These are phyloP conservation scores for Sphagnum magellanicum DNA, from an alignment of 228 moss, liverwort and hornwort genomes.

Conservation along the genomic window DNA sequence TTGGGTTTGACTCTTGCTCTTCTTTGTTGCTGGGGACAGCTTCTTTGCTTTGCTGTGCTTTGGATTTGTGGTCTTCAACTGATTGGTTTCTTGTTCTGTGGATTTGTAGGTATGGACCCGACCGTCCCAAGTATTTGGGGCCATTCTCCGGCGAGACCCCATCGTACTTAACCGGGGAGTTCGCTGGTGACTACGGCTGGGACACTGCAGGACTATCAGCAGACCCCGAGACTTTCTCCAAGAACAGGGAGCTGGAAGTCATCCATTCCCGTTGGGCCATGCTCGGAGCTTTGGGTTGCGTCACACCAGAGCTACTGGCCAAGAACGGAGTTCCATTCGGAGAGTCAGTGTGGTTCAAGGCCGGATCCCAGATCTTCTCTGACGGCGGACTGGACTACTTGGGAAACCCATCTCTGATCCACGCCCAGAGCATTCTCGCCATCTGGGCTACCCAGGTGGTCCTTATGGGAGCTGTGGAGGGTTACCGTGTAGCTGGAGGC, in stretches of 20 bases:
- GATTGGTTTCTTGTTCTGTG: background rate
- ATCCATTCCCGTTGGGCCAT: slow-evolving; percentile 11
- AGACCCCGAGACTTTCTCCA: slow-evolving; percentile 7
- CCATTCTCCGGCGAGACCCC: slow-evolving; percentile 34
- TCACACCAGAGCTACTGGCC: slow-evolving; percentile 1
- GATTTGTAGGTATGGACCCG: slow-evolving; percentile 33
- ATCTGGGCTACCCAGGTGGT: slow-evolving; percentile 6
- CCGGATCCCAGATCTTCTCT: slow-evolving; percentile 13
- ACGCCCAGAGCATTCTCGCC: slow-evolving; percentile 8
- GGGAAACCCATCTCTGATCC: slow-evolving; percentile 6
- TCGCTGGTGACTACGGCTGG: slow-evolving; percentile 13
- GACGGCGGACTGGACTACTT: slow-evolving; percentile 6
- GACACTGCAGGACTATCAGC: slow-evolving; percentile 9
- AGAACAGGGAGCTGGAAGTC: slow-evolving; percentile 10
- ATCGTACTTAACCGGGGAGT: slow-evolving; percentile 37
- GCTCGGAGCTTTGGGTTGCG: slow-evolving; percentile 1
- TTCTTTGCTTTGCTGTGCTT: background rate
- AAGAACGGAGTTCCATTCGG: slow-evolving; percentile 6
- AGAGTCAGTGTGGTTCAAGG: slow-evolving; percentile 10
- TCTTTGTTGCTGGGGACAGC: too few relatives aligned
- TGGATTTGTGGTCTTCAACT: too few relatives aligned
- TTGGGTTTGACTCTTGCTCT: background rate
- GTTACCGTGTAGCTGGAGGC: slow-evolving; percentile 7
- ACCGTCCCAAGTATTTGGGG: slow-evolving; percentile 26
- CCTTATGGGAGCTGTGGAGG: slow-evolving; percentile 8